A percentile compares a stretch with the other conserved stretches of the same genome.
Evolutionary conservation across 352 stramenopile genomes (phyloP).

Genomic region (Blastocystis sp.): DNA sequence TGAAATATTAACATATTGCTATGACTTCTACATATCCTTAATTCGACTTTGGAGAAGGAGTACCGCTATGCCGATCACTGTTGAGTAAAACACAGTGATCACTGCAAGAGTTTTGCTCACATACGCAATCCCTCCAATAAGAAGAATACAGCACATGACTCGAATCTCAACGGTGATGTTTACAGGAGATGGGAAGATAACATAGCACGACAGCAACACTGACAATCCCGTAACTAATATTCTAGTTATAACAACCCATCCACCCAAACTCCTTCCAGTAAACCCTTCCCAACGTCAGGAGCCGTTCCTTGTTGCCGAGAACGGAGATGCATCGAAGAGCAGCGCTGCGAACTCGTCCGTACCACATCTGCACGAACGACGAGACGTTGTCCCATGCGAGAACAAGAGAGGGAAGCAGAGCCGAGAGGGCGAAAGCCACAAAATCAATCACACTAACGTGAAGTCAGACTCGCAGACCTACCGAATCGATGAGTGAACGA

Average conservation of each 20-base stretch:
- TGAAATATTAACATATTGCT: too few relatives aligned
- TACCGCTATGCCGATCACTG: too few relatives aligned
- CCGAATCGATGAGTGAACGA: neutral
- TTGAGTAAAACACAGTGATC: too few relatives aligned
- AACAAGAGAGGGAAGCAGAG: neutral
- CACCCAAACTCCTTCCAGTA: constrained; percentile 14
- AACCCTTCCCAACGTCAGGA: neutral
- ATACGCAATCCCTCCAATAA: constrained; percentile 5
- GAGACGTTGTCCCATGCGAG: neutral
- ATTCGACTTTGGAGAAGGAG: too few relatives aligned
- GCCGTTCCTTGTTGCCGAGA: neutral
- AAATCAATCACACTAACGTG: neutral
- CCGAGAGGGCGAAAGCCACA: neutral
- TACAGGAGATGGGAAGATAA: neutral
- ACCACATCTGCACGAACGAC: neutral
- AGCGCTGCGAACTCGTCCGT: neutral
- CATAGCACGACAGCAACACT: neutral
- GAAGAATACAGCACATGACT: neutral
- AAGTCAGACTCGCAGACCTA: neutral
- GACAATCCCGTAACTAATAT: neutral
- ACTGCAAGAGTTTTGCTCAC: neutral
- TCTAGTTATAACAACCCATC: neutral
- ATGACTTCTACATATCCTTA: too few relatives aligned
- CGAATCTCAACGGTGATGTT: constrained; percentile 10
- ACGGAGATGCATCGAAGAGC: neutral